phyloP scores from a whole-genome alignment of 2,329 filamentous ascomycete species.

The Diaporthe vaccinii region DNA sequence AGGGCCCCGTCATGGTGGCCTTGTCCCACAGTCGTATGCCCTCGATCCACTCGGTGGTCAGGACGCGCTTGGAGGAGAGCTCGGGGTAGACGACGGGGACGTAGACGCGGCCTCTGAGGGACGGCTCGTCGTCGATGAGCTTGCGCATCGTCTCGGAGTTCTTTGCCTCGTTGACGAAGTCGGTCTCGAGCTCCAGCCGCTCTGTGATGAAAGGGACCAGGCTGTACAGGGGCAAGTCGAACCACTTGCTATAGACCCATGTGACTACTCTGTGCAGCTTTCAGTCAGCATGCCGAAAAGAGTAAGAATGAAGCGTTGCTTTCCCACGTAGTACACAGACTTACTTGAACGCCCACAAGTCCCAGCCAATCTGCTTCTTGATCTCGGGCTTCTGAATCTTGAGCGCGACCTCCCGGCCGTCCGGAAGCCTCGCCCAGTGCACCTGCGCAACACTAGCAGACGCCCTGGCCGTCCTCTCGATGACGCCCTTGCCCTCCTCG shows the following conservation, averaged over 20 bases:
- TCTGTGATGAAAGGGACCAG: conserved; percentile 94
- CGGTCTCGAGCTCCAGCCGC: conserved; percentile 91
- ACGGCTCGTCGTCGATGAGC: conserved; percentile 81
- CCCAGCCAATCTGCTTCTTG: conserved; percentile 89
- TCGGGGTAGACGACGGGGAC: conserved; percentile 88
- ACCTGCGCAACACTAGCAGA: conserved; percentile 97
- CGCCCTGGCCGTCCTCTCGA: conserved; percentile 73
- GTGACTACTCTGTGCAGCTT: conserved; percentile 74
- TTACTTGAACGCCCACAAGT: conserved; percentile 94
- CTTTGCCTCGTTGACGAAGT: conserved; percentile 91
- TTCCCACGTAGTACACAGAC: conserved; percentile 45
- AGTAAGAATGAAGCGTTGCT: background rate
- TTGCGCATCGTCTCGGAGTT: conserved; percentile 89
- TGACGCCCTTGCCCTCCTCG: conserved; percentile 75
- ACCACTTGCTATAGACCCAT: conserved; percentile 86
- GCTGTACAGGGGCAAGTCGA: conserved; percentile 92
- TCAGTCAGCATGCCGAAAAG: background rate
- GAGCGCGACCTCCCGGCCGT: conserved; percentile 92
- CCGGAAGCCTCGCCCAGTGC: conserved; percentile 88
- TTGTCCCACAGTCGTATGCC: conserved; percentile 95
- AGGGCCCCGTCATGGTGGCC: conserved; percentile 79
- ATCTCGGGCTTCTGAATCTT: conserved; percentile 99
- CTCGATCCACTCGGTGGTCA: conserved; percentile 98
- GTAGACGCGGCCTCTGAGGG: conserved; percentile 85
- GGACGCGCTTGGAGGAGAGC: conserved; percentile 83